A percentile compares a stretch with the other conserved stretches of the same genome.
Evolutionary conservation across 495 filamentous ascomycete genomes (phyloP).

Genomic region (Aspergillus cristatus): DNA sequence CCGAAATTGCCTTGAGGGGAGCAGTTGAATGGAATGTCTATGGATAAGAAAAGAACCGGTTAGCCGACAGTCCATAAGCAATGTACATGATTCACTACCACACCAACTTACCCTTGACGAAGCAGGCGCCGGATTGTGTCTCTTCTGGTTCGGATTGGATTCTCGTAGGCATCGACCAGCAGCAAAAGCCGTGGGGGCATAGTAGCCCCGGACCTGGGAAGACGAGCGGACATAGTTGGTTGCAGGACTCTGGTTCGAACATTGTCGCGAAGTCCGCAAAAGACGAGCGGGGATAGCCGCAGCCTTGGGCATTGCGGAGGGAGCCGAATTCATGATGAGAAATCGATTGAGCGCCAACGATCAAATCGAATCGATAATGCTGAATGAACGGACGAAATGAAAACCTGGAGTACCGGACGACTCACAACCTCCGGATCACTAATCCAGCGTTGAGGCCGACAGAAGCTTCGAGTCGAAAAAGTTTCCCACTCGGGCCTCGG

Average conservation of each 20-base stretch:
- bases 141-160: constrained; percentile 5
- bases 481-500: constrained; percentile 26
- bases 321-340: constrained; percentile 30
- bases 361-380: not conserved
- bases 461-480: constrained; percentile 31
- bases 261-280: constrained; percentile 31
- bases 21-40: constrained; percentile 73
- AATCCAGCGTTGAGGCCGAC: too few species aligned
- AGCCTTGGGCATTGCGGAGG: constrained; percentile 37
- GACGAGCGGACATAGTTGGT: constrained; percentile 11
- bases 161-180: constrained; percentile 17
- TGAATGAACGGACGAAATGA: too few species aligned
- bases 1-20: constrained; percentile 50
- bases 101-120: constrained; percentile 23
- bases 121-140: constrained; percentile 4
- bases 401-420: too few species aligned
- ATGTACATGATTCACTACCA: not conserved
- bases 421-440: constrained; percentile 6
- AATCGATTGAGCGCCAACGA: not conserved
- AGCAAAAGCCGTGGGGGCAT: constrained; percentile 16
- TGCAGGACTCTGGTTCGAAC: constrained; percentile 21
- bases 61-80: not conserved
- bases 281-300: constrained; percentile 37
- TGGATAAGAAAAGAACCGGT: constrained; percentile 7
- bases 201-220: constrained; percentile 19